Conservation (phyloP, 129 eudicot species). For the Silybum marianum region DNA sequence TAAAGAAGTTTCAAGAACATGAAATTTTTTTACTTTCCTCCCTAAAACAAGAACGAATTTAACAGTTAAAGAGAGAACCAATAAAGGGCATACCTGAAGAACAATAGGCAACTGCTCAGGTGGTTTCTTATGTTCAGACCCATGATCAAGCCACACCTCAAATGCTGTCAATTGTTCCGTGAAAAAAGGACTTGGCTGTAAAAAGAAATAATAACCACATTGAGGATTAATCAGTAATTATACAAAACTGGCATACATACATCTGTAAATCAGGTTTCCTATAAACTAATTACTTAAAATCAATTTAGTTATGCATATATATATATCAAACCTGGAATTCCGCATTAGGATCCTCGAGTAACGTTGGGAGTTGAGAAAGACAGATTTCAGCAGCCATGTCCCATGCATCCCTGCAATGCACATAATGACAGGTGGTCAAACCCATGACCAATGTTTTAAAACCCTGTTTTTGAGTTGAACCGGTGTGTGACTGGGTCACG, state of each 20-base stretch:
- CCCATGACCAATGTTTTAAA: no score
- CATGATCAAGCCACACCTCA: constrained; percentile 99
- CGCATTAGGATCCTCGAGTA: constrained; percentile 81
- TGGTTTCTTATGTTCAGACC: constrained; percentile 91
- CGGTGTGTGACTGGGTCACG: no score
- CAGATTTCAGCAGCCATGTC: constrained; percentile 99
- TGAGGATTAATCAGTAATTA: neutral
- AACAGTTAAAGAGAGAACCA: neutral
- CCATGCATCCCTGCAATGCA: constrained; percentile 95
- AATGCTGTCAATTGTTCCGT: constrained; percentile 95
- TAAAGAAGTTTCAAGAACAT: no score
- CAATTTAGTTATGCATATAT: neutral
- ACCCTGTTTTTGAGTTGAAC: no score
- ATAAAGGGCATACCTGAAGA: constrained; percentile 68
- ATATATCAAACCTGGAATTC: constrained; percentile 81
- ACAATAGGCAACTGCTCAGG: constrained; percentile 99
- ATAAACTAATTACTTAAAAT: neutral
- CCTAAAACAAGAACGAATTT: neutral
- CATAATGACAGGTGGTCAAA: constrained; percentile 6
- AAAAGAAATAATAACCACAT: neutral
- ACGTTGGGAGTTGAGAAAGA: constrained; percentile 88
- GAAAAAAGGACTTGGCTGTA: constrained; percentile 94
- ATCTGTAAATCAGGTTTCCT: neutral
- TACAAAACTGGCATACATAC: neutral
- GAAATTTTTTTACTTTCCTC: no score